Percentiles rank a stretch among this genome's conserved stretches.
Evolutionary conservation across 2,329 filamentous ascomycete species (phyloP).

Genomic region (Geoglossum cookeanum): DNA sequence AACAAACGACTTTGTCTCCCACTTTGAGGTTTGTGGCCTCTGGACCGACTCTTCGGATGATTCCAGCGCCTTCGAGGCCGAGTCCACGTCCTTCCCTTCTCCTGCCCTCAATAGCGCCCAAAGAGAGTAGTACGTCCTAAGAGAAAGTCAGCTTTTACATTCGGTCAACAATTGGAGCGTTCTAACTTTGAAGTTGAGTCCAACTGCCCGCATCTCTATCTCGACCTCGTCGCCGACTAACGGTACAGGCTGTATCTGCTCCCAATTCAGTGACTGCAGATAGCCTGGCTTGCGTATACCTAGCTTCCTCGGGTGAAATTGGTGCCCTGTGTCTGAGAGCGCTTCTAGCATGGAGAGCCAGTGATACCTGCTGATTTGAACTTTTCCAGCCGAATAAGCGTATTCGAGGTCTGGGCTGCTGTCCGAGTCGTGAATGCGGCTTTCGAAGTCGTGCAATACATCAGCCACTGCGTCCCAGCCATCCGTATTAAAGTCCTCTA

Average conservation of each 20-base stretch:
- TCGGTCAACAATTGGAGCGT: conserved; percentile 17
- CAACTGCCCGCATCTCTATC: conserved; percentile 24
- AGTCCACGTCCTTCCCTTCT: conserved; percentile 8
- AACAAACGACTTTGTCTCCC: conserved; percentile 13
- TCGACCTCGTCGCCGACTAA: conserved; percentile 18
- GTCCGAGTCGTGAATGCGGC: not conserved
- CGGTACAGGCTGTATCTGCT: not conserved
- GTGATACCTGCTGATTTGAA: not conserved
- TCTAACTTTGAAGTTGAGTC: conserved; percentile 12
- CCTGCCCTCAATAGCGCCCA: not conserved
- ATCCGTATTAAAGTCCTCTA: not conserved
- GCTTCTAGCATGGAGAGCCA: not conserved
- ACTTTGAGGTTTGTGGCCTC: conserved; percentile 10
- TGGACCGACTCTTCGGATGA: conserved; percentile 15
- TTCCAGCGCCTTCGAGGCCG: conserved; percentile 19
- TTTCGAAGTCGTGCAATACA: not conserved
- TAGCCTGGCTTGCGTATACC: not conserved
- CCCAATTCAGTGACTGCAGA: not conserved
- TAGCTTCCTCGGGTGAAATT: not conserved
- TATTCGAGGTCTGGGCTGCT: not conserved
- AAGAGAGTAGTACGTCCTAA: conserved; percentile 11
- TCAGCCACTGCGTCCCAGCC: not conserved
- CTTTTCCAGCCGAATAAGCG: too few relatives aligned
- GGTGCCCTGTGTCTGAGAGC: too few relatives aligned
- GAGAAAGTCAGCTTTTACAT: conserved; percentile 11